Evolutionary conservation across 495 filamentous ascomycete genomes (phyloP), one percentile per base, ranked within the genome.

Genomic region (Hamigera avellanea): DNA sequence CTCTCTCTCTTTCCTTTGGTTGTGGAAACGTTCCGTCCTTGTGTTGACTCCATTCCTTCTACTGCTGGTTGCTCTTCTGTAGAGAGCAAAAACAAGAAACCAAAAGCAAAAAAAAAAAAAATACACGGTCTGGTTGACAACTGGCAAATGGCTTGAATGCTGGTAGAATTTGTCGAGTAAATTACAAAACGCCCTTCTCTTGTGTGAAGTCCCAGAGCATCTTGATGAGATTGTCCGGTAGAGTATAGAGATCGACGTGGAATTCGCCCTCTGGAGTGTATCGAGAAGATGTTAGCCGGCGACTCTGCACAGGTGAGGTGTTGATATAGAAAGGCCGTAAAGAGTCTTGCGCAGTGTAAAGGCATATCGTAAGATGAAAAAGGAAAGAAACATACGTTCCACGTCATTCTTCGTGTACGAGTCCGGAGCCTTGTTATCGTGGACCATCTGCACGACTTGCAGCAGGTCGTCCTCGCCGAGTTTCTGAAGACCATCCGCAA

Each of bases 371-470:
- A 35, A 27, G 26, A n/a, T 33, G 32, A 32, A 40, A 36, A 15
- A 21, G 30, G 12, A 26, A 29, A 35, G 19, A 31, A 23, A 69
- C 83, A 66, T 61, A 89, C 85, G 78, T 45, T 99, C 93, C 27
- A 95, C 74, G 57, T 99, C 93, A 42, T 95, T 96, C 64, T 93
- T 93, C 27, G 85, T 88, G 55, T 95, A 95, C 1, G 91, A 95
- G 21, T 91, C 84, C 1, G 80, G 68, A 0, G 76, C 75, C 69
- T 96, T 96, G 56, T 95, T 80, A 54, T 99, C 93, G 51, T 96
- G 91, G 33, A 99, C 84, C 80, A 99, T 82, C 64, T 95, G 86
- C 36, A 99, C 89, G 9, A 96, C 86, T 40, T 86, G 80, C 26
- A 99, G 69, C 5, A 99, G 73, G 50, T 96, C 87, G 34, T 94